Conservation (phyloP, 192 early-diverging fungal genomes). For the Entomortierella lignicola region DNA sequence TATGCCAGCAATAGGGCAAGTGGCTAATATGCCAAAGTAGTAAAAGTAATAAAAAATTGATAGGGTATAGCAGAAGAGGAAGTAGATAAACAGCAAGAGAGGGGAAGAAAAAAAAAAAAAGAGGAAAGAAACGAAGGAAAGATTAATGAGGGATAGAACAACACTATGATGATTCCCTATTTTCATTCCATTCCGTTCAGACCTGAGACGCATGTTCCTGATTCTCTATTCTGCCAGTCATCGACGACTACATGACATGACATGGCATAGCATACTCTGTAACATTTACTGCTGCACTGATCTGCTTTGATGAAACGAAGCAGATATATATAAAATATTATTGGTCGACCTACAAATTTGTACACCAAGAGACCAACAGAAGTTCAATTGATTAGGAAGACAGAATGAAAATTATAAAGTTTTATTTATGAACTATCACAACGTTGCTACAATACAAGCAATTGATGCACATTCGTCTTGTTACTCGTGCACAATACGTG, state of each 20-base stretch:
- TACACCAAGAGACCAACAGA: not conserved
- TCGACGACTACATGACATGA: not conserved
- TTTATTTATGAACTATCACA: too few species aligned
- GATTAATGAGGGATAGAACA: too few species aligned
- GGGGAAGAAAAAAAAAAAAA: not conserved
- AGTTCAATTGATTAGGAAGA: not conserved
- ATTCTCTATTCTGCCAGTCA: not conserved
- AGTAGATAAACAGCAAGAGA: not conserved
- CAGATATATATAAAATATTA: too few species aligned
- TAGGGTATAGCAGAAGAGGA: not conserved
- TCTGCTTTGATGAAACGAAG: too few species aligned
- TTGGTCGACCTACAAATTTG: too few species aligned
- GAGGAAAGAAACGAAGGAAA: not conserved
- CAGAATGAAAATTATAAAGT: too few species aligned
- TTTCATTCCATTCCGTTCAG: constrained; percentile 7
- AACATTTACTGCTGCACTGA: too few species aligned
- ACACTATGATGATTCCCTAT: not conserved
- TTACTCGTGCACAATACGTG: constrained; percentile 68
- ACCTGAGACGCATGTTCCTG: not conserved
- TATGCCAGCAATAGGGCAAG: too few species aligned
- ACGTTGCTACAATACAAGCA: not conserved
- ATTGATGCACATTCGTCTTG: not conserved
- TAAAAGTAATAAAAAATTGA: too few species aligned
- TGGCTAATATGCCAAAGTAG: too few species aligned
- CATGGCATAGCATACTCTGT: not conserved